Evolutionary conservation across 2,329 filamentous ascomycete species (phyloP).

Genomic region (Xylaria multiplex): DNA sequence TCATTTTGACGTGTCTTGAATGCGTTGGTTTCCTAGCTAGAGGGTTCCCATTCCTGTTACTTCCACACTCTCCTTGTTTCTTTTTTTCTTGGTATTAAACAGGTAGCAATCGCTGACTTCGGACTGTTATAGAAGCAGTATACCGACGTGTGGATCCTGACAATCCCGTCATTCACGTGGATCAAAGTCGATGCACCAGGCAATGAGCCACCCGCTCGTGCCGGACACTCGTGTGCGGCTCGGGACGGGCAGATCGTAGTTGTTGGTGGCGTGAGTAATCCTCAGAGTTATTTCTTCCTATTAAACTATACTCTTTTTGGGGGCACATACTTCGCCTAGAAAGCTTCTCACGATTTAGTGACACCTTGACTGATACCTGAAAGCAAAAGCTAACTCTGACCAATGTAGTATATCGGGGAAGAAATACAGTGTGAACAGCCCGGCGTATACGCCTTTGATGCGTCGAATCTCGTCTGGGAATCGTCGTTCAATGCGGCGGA

Average conservation of each 20-base stretch:
- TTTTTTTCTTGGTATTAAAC: not conserved
- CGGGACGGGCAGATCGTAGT: slow-evolving; percentile 78
- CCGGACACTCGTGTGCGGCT: slow-evolving; percentile 75
- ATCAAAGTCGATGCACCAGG: slow-evolving; percentile 67
- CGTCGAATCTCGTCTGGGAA: slow-evolving; percentile 71
- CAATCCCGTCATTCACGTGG: slow-evolving; percentile 78
- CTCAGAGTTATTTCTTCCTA: too few relatives aligned
- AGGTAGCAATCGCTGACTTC: not conserved
- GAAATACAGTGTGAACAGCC: slow-evolving; percentile 72
- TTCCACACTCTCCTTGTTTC: not conserved
- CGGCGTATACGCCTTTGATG: slow-evolving; percentile 78
- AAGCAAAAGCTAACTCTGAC: not conserved
- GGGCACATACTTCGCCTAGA: too few relatives aligned
- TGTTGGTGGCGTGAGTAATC: slow-evolving; percentile 62
- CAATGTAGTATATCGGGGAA: slow-evolving; percentile 64
- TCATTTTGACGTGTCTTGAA: not conserved
- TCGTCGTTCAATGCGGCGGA: slow-evolving; percentile 69
- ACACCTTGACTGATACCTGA: too few relatives aligned
- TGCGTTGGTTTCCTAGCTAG: too few relatives aligned
- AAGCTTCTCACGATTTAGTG: too few relatives aligned
- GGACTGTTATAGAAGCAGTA: slow-evolving; percentile 58
- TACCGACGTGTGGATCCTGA: slow-evolving; percentile 79
- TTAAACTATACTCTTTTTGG: too few relatives aligned
- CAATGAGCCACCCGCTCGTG: slow-evolving; percentile 67
- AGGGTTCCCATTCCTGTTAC: not conserved